These are phyloP conservation scores for Candida tammaniensis DNA, from an alignment of 805 yeast genomes.

Conservation along the genomic window DNA sequence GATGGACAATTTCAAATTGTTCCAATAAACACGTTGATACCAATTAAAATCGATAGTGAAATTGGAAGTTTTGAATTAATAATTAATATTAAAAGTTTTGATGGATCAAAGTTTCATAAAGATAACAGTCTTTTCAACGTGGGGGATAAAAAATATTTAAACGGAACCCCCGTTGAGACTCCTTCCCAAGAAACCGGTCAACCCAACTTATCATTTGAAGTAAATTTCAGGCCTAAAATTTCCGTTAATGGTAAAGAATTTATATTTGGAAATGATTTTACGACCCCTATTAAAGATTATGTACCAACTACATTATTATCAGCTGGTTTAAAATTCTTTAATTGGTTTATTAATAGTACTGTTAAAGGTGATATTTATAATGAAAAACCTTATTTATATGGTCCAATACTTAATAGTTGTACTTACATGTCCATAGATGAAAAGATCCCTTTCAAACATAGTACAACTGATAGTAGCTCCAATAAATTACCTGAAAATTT, in stretches of 20 bases:
- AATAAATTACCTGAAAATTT: conserved; percentile 25
- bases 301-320: conserved; percentile 50
- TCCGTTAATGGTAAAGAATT: conserved; percentile 51
- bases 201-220: conserved; percentile 32
- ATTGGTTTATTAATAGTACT: conserved; percentile 59
- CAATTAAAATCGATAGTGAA: conserved; percentile 34
- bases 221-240: conserved; percentile 41
- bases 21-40: conserved; percentile 43
- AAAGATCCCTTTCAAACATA: conserved; percentile 11
- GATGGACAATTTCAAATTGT: conserved; percentile 26
- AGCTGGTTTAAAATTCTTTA: conserved; percentile 55
- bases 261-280: conserved; percentile 69
- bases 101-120: conserved; percentile 39
- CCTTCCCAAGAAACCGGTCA: conserved; percentile 10
- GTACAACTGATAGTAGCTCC: conserved; percentile 10
- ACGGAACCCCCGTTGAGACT: conserved; percentile 14
- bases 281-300: conserved; percentile 52
- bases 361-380: conserved; percentile 59
- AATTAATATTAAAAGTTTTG: conserved; percentile 47
- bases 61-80: conserved; percentile 36
- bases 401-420: conserved; percentile 57
- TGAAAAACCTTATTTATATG: conserved; percentile 63
- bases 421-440: conserved; percentile 39
- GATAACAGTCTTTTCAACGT: conserved; percentile 30
- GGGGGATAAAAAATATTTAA: conserved; percentile 25